Evolutionary conservation across 345 rosid species (phyloP).

Genomic region (Acer negundo): DNA sequence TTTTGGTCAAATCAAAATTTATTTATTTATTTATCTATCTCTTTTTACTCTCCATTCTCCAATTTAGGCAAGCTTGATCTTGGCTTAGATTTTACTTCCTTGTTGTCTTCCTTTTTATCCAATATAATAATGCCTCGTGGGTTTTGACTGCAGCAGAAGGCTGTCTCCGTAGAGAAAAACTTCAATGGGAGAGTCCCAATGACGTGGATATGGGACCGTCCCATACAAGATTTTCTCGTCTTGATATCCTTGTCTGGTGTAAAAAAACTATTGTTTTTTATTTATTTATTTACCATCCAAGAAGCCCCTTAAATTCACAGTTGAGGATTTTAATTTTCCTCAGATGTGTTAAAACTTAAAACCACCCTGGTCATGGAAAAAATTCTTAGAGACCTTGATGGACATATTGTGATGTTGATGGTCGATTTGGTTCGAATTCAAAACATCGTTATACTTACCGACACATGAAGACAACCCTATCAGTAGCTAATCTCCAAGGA

Average conservation of each 20-base stretch:
- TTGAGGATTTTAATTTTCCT: too few relatives aligned
- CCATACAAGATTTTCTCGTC: too few relatives aligned
- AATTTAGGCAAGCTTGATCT: not conserved
- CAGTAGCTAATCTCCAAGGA: not conserved
- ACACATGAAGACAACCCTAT: not conserved
- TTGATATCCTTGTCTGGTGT: not conserved
- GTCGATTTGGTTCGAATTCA: too few relatives aligned
- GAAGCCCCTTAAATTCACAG: too few relatives aligned
- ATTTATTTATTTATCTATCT: not conserved
- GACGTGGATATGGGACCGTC: too few relatives aligned
- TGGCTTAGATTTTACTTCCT: not conserved
- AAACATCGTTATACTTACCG: too few relatives aligned
- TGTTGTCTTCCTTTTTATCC: not conserved
- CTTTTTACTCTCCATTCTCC: not conserved
- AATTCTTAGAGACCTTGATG: not conserved
- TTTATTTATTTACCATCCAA: too few relatives aligned
- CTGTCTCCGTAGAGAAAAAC: too few relatives aligned
- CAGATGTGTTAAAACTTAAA: too few relatives aligned
- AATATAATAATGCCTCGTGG: not conserved
- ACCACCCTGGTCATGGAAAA: too few relatives aligned
- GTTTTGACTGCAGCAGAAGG: not conserved
- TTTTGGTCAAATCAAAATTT: not conserved
- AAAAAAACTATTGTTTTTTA: not conserved
- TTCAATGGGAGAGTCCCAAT: too few relatives aligned
- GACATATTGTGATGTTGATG: not conserved